phyloP scores from a whole-genome alignment of 1,284 basidiomycete genomes.

The Cutaneotrichosporon daszewskae region DNA sequence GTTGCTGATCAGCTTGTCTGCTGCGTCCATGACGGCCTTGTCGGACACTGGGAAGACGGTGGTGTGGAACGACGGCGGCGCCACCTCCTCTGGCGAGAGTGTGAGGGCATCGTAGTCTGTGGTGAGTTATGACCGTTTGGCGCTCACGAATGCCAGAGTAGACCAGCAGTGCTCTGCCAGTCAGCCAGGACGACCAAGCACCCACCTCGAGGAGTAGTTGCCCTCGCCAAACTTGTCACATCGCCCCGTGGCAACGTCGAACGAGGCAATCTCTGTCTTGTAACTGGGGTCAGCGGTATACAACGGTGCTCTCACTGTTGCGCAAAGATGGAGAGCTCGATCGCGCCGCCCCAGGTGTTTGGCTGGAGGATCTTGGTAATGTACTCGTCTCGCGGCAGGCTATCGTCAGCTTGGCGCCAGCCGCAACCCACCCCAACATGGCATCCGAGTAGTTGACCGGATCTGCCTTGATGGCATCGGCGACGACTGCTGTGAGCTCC shows the following conservation, averaged over 20 bases:
- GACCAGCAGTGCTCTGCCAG: conserved; percentile 57
- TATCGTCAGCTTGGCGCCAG: conserved; percentile 26
- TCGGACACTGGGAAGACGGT: conserved; percentile 68
- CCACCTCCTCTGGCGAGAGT: conserved; percentile 66
- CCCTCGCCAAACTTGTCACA: conserved; percentile 72
- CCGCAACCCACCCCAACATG: conserved; percentile 64
- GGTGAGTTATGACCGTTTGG: too few species aligned
- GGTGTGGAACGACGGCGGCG: conserved; percentile 79
- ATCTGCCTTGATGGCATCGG: conserved; percentile 67
- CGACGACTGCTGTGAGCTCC: conserved; percentile 58
- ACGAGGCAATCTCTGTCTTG: conserved; percentile 74
- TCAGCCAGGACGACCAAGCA: not conserved
- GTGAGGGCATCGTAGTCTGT: conserved; percentile 78
- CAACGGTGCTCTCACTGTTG: conserved; percentile 50
- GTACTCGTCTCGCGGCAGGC: conserved; percentile 68
- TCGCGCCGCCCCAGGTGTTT: conserved; percentile 86
- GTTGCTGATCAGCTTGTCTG: conserved; percentile 62
- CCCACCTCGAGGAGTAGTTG: conserved; percentile 43
- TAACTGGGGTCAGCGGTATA: conserved; percentile 48
- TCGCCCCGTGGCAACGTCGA: conserved; percentile 88
- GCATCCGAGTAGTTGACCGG: conserved; percentile 70
- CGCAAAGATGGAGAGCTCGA: conserved; percentile 77
- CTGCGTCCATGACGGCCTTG: conserved; percentile 58
- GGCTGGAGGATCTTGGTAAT: conserved; percentile 71
- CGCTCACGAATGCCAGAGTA: too few species aligned